These are phyloP conservation scores for Boletus speciosus DNA, from an alignment of 768 basidiomycete species.

Conservation along the genomic window DNA sequence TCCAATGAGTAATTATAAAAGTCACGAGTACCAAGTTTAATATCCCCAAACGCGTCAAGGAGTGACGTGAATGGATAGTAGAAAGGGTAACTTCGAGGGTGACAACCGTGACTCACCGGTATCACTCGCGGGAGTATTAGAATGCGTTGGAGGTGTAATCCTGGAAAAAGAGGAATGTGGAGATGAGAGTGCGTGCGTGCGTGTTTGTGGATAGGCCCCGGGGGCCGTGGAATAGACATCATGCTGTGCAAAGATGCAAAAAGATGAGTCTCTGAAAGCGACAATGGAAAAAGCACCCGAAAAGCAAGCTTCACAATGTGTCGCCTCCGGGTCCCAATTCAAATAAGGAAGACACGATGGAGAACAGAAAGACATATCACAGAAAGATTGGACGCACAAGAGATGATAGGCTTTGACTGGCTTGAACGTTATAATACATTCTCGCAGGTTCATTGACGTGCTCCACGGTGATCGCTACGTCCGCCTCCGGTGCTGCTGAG, in stretches of 20 bases:
- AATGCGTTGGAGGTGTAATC: slow-evolving; percentile 23
- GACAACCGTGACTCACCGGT: slow-evolving; percentile 19
- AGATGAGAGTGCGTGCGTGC: slow-evolving; percentile 13
- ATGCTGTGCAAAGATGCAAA: slow-evolving; percentile 11
- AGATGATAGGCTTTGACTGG: slow-evolving; percentile 19
- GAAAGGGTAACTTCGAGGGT: not conserved
- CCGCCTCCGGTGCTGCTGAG: not conserved
- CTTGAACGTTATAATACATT: slow-evolving; percentile 14
- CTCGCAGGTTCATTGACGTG: slow-evolving; percentile 8
- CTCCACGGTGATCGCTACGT: slow-evolving; percentile 18
- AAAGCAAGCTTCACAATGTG: not conserved
- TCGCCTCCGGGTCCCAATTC: too few relatives aligned
- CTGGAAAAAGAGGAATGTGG: slow-evolving; percentile 18
- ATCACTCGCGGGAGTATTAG: slow-evolving; percentile 27
- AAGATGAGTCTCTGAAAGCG: not conserved
- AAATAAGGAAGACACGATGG: not conserved
- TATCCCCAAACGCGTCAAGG: not conserved
- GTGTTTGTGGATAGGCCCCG: slow-evolving; percentile 5
- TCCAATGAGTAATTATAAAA: not conserved
- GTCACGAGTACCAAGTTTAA: not conserved
- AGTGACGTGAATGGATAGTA: not conserved
- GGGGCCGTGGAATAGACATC: slow-evolving; percentile 1
- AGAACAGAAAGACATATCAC: not conserved
- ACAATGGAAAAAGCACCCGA: not conserved
- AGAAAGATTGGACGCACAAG: slow-evolving; percentile 18